phyloP scores from a whole-genome alignment of 805 yeast species.

The Starmerella gropengiesseri region DNA sequence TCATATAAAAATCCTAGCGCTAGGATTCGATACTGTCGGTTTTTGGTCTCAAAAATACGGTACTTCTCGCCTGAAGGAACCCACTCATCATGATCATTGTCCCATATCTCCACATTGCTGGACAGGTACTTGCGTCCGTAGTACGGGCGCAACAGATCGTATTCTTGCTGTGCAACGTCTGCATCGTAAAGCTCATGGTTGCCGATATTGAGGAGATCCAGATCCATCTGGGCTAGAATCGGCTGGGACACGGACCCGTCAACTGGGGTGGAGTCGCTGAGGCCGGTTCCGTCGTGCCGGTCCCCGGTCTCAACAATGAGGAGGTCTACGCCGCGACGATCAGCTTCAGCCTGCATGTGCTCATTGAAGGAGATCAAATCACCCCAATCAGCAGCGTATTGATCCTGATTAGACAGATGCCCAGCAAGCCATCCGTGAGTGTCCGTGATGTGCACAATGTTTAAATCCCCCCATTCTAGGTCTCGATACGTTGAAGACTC shows the following conservation, averaged over 20 bases:
- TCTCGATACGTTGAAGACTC: neutral
- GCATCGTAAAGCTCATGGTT: constrained; percentile 79
- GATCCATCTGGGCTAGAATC: constrained; percentile 51
- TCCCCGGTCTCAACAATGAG: constrained; percentile 82
- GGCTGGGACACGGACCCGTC: constrained; percentile 55
- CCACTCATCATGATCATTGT: constrained; percentile 30
- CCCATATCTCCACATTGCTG: constrained; percentile 32
- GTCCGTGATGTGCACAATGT: constrained; percentile 85
- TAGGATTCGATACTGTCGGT: constrained; percentile 42
- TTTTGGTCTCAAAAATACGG: constrained; percentile 53
- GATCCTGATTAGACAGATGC: constrained; percentile 23
- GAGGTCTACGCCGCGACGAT: constrained; percentile 45
- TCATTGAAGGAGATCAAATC: constrained; percentile 63
- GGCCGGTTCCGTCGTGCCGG: constrained; percentile 88
- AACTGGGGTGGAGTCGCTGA: constrained; percentile 65
- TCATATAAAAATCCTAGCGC: constrained; percentile 74
- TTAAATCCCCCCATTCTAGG: constrained; percentile 39
- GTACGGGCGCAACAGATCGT: constrained; percentile 43
- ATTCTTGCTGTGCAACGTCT: constrained; percentile 56
- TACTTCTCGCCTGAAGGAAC: constrained; percentile 60
- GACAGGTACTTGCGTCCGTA: constrained; percentile 51
- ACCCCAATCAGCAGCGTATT: constrained; percentile 84
- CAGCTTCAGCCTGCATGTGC: constrained; percentile 40
- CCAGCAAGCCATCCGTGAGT: constrained; percentile 74
- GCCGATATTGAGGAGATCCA: constrained; percentile 75